Evolutionary conservation across 768 basidiomycete genomes (phyloP).

Genomic region (Suillus ampliporus): DNA sequence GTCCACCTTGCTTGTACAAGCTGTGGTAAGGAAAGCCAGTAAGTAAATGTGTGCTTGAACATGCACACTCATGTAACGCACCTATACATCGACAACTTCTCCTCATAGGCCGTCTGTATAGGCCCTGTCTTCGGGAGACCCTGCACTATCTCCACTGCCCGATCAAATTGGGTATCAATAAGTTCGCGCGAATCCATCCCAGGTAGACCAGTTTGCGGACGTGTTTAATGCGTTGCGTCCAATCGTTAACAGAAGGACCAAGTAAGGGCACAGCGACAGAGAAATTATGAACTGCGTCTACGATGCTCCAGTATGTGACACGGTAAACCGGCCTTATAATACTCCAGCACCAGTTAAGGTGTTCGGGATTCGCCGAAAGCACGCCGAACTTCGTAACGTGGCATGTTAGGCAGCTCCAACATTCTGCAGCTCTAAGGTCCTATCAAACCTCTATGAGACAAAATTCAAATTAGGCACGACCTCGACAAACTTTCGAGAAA

Average conservation of each 20-base stretch:
- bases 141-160: slow-evolving; percentile 95
- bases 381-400: neutral
- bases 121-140: slow-evolving; percentile 91
- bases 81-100: slow-evolving; percentile 95
- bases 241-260: neutral
- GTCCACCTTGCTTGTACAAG: slow-evolving; percentile 89
- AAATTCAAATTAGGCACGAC: too few relatives aligned
- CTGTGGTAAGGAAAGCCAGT: slow-evolving; percentile 43
- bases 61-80: slow-evolving; percentile 33
- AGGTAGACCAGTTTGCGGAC: neutral
- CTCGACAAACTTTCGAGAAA: too few relatives aligned
- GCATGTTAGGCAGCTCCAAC: too few relatives aligned
- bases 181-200: slow-evolving; percentile 67
- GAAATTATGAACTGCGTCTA: neutral
- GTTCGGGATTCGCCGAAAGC: neutral
- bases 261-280: neutral
- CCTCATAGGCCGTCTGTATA: slow-evolving; percentile 95
- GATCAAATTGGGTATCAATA: slow-evolving; percentile 87
- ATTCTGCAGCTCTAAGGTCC: too few relatives aligned
- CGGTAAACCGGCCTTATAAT: neutral
- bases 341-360: neutral
- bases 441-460: too few relatives aligned
- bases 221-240: neutral
- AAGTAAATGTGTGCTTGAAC: neutral
- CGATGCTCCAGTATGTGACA: neutral